Conservation (phyloP, 225 moss, liverwort and hornwort genomes). For the Antitrichia curtipendula region DNA sequence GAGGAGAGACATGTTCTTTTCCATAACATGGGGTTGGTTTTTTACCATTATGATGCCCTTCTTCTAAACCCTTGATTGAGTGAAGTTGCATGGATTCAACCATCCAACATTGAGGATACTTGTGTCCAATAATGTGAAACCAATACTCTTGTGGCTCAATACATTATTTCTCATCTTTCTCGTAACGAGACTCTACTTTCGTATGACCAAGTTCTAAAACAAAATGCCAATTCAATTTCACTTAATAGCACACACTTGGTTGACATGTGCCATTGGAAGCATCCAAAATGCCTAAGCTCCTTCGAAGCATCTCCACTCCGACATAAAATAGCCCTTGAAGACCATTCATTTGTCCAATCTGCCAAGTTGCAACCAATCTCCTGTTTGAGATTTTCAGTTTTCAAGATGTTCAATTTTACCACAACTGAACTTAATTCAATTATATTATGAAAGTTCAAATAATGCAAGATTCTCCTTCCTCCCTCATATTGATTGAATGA, state of each 20-base stretch:
- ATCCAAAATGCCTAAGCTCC: constrained; percentile 24
- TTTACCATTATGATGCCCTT: background rate
- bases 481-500: background rate
- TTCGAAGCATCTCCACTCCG: constrained; percentile 14
- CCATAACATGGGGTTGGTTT: accelerated
- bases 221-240: background rate
- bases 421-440: background rate
- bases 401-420: background rate
- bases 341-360: constrained; percentile 37
- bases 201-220: background rate
- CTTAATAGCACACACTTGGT: too few species aligned
- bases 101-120: background rate
- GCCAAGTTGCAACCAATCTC: background rate
- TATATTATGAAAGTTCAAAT: background rate
- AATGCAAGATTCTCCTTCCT: background rate
- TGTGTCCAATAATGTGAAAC: background rate
- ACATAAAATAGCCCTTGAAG: background rate
- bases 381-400: background rate
- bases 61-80: background rate
- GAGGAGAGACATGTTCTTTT: background rate
- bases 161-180: background rate
- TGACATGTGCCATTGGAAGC: constrained; percentile 3
- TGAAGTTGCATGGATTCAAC: accelerated
- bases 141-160: accelerated
- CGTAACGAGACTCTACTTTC: background rate